Evolutionary conservation across 2,329 filamentous ascomycete genomes (phyloP), one percentile per base, ranked within the genome.

Genomic region (Aspergillus sp.): DNA sequence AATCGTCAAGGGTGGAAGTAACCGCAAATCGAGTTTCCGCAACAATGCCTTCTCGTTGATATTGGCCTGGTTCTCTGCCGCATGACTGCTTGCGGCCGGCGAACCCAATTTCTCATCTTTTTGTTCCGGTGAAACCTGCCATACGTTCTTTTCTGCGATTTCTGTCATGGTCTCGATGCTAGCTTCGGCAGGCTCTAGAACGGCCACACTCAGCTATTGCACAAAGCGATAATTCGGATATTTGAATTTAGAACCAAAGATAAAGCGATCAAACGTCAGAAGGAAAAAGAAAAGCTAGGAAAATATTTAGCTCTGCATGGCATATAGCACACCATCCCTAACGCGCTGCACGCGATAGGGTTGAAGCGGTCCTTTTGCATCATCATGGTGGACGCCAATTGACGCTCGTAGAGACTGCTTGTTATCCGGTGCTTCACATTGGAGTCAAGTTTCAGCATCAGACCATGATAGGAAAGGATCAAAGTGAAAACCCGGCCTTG

Each of bases 1-100:
- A 6, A 74, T 48, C 1, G 69, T 72, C 39, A 75, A 49, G 0
- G 70, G 63, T 3, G 73, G 74, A 7, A 76, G 55, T 3, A 76
- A 58, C 7, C 61, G 63, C 33, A 62, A 59, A 51, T 76, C 74
- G 22, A 76, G 59, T 49, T 74, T 76, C 30, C 71, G 61, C 7
- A 74, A 51, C 4, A 74, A 49, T 2, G 65, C 55, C 47, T 64
- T 69, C 49, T 72, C 68, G 41, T 70, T 66, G 47, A 70, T 62
- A 3, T 49, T 53, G 10, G 51, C 41, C 15, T 52, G 48, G 5
- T 53, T 53, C 15, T 59, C 56, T n/a, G 50, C 53, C 3, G 56
- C 33, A 39, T 49, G 20, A 22, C 4, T 59, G 46, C 54, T 55
- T 3, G 49, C 17, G 35, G 47, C 25, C 9, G 50, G 45, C 9